Conservation (phyloP, 225 moss, liverwort and hornwort genomes). For the Bryum argenteum region DNA sequence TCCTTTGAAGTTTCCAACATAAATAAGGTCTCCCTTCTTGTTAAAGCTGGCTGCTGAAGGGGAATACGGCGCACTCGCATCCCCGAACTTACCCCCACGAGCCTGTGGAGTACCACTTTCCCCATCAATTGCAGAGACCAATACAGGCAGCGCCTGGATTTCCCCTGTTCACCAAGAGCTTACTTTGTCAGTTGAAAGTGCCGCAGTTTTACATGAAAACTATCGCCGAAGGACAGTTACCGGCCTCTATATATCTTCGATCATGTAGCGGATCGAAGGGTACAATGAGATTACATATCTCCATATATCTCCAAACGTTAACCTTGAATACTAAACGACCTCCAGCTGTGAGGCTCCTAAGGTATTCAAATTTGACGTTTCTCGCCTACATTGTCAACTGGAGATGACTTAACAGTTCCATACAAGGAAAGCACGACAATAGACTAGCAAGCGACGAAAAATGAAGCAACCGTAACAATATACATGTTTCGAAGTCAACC, state of each 20-base stretch:
- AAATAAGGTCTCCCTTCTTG: constrained; percentile 95
- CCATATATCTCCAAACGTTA: background rate
- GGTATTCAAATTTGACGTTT: background rate
- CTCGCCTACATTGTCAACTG: constrained; percentile 1
- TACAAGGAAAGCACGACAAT: background rate
- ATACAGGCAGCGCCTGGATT: constrained; percentile 68
- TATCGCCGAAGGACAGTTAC: background rate
- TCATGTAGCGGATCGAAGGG: background rate
- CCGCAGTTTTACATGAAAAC: background rate
- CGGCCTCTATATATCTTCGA: background rate
- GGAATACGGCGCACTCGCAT: constrained; percentile 74
- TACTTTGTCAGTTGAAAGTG: constrained; percentile 9
- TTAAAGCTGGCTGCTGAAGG: constrained; percentile 93
- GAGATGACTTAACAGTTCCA: constrained; percentile 9
- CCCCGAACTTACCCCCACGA: constrained; percentile 77
- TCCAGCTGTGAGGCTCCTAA: background rate
- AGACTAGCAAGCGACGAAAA: constrained; percentile 15
- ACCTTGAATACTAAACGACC: constrained; percentile 13
- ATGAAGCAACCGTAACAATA: too few species aligned
- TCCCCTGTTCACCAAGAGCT: constrained; percentile 40
- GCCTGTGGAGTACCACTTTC: constrained; percentile 64
- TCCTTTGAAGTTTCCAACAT: constrained; percentile 93
- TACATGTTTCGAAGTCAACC: too few species aligned
- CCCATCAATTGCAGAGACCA: constrained; percentile 58
- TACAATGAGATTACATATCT: constrained; percentile 11